phyloP scores from a whole-genome alignment of 164 flowering plant genomes.

The Aristolochia contorta region DNA sequence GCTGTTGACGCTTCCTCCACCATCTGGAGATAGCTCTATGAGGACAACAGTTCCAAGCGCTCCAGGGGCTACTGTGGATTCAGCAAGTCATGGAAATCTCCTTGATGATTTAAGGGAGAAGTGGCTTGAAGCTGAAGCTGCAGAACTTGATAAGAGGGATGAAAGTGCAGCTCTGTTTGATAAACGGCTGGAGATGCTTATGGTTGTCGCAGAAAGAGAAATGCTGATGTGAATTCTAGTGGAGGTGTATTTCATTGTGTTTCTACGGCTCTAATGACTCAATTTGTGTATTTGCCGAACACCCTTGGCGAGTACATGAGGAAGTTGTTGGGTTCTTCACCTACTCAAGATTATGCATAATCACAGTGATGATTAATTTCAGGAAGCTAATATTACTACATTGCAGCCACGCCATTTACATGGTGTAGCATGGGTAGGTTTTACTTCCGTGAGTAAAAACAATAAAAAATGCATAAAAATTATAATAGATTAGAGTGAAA shows the following conservation, averaged over 20 bases:
- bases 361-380: too few relatives aligned
- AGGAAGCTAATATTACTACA: too few relatives aligned
- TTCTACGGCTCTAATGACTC: too few relatives aligned
- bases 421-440: too few relatives aligned
- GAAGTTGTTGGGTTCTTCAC: too few relatives aligned
- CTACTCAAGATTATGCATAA: too few relatives aligned
- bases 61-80: slow-evolving; percentile 63
- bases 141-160: slow-evolving; percentile 93
- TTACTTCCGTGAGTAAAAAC: too few relatives aligned
- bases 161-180: slow-evolving; percentile 93
- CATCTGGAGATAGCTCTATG: slow-evolving; percentile 87
- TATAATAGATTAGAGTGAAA: too few relatives aligned
- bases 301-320: too few relatives aligned
- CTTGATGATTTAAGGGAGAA: slow-evolving; percentile 95
- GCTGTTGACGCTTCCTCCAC: slow-evolving; percentile 90
- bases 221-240: slow-evolving; percentile 9
- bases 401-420: too few relatives aligned
- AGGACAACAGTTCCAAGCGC: slow-evolving; percentile 93
- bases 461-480: too few relatives aligned
- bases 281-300: too few relatives aligned
- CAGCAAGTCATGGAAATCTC: slow-evolving; percentile 59
- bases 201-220: slow-evolving; percentile 69
- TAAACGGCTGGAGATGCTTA: slow-evolving; percentile 84
- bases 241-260: background rate
- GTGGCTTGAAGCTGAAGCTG: slow-evolving; percentile 98